phyloP scores from a whole-genome alignment of 129 eudicot species.

The Helichrysum umbraculigerum region DNA sequence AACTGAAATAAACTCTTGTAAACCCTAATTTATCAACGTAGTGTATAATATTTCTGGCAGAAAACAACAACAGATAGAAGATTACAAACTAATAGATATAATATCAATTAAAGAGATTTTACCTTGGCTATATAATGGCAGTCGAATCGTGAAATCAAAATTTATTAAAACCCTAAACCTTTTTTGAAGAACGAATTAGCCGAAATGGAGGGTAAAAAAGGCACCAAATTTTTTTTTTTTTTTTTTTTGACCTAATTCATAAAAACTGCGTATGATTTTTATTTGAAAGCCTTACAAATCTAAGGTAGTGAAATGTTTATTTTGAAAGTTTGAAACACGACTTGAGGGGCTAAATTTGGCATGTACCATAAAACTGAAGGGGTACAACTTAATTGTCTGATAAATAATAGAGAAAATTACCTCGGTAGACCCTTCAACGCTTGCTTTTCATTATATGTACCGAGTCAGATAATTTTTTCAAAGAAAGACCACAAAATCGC shows the following conservation, averaged over 20 bases:
- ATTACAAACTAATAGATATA: not conserved
- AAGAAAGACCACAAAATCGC: too few species aligned
- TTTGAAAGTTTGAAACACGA: not conserved
- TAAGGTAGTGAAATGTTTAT: not conserved
- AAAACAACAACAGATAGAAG: not conserved
- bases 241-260: conserved; percentile 26
- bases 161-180: conserved; percentile 13
- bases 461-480: too few species aligned
- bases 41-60: not conserved
- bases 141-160: conserved; percentile 17
- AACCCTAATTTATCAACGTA: not conserved
- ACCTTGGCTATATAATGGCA: conserved; percentile 21
- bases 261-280: not conserved
- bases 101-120: not conserved
- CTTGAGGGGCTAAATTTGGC: conserved; percentile 12
- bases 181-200: conserved; percentile 5
- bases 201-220: conserved; percentile 18
- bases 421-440: too few species aligned
- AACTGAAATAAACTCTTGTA: not conserved
- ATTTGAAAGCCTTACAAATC: conserved; percentile 23
- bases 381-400: too few species aligned
- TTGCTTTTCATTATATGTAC: too few species aligned
- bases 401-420: too few species aligned
- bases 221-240: not conserved
- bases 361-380: not conserved